Base-by-base conservation (phyloP, 768 basidiomycete genomes). In the Tulasnella sp. region DNA sequence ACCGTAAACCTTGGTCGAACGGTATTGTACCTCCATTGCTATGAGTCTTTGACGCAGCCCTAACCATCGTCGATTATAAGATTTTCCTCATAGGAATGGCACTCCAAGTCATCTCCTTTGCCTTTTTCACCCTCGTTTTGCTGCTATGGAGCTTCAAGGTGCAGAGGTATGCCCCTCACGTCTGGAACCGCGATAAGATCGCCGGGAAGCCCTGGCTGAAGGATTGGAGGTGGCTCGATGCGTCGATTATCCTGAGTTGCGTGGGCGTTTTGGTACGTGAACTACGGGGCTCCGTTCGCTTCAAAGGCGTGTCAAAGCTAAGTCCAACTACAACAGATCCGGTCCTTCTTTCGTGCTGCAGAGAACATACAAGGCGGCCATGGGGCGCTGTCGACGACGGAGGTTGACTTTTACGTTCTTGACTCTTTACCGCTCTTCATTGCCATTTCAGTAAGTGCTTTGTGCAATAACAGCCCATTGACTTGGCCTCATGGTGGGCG, bases 341-440 rank as follows among this genome's bases (percentile, higher is more conserved):
- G 85, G 57, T 85, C 81, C 42, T 68, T 75, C 1, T 88, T 80
- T 71, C 76, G 79, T 61, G 64, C 70, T 10, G 72, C 75, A 17
- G 85, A 88, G 63, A 73, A 80, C 29, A 77, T 79, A 2, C 71
- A 84, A 68, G 86, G 86, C n/a, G 84, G 72, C 67, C 60, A 68
- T 21, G 83, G 82, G 2, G 70, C 72, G 34, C 74, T 87, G 19
- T 75, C 79, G 4, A 80, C 75, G 1, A 76, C 75, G 3, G 84
- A 87, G 67, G 68, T 66, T 2, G 79, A 75, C 64, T 85, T 88
- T 68, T 88, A 85, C 66, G 78, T 70, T 1, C 72, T 87, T 41
- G 81, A 89, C 66, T 78, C 83, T 0, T 72, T 85, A 3, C 85
- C 84, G 7, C 73, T 86, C 7, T 76, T 82, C 60, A 66, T 86